A percentile compares a stretch with the other conserved stretches of the same genome.
Conservation (phyloP, 169 alveolate species). For the Eimeria sp. region DNA sequence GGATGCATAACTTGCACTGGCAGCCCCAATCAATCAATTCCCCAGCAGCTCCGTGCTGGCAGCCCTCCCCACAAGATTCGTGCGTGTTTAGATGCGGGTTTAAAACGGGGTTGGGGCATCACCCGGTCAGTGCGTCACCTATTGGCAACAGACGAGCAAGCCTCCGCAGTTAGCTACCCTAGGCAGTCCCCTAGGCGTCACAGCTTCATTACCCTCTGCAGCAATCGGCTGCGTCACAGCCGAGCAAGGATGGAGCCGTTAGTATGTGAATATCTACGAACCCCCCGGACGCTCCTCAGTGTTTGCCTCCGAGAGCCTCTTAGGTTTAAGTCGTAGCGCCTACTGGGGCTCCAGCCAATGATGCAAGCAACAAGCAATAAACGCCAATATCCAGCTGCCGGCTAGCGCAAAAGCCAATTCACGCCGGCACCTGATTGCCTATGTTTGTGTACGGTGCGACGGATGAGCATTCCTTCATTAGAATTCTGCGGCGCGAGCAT, state of each 20-base stretch:
- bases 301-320: not conserved
- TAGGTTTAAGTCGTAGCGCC: not conserved
- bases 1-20: not conserved
- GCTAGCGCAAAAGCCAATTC: not conserved
- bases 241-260: not conserved
- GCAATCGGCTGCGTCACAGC: not conserved
- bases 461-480: not conserved
- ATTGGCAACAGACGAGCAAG: not conserved
- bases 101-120: not conserved
- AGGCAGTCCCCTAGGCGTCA: not conserved
- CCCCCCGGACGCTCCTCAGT: not conserved
- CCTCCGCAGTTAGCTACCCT: not conserved
- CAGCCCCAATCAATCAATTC: not conserved
- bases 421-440: not conserved
- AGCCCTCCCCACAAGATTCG: not conserved
- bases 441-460: slow-evolving; percentile 17
- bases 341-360: slow-evolving; percentile 8
- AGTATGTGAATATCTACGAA: not conserved
- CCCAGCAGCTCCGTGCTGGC: not conserved
- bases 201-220: not conserved
- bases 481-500: slow-evolving; percentile 24
- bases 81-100: not conserved
- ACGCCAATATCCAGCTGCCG: not conserved
- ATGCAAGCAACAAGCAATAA: not conserved
- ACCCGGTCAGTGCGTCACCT: not conserved